A percentile compares a stretch with the other conserved stretches of the same genome.
Evolutionary conservation across 148 eudicot genomes (phyloP).

Genomic region (Amaranthus cruentus): DNA sequence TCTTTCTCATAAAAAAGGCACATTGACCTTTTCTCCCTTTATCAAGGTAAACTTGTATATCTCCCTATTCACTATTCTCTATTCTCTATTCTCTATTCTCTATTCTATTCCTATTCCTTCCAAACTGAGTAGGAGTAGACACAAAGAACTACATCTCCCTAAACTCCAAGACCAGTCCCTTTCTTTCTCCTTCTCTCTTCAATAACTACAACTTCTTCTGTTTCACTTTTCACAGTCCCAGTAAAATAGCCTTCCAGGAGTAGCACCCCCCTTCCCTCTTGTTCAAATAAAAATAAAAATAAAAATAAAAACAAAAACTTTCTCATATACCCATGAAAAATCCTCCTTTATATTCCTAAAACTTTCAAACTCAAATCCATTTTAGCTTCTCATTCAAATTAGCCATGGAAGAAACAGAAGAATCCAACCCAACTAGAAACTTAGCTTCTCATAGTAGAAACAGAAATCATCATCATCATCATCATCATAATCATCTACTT

Average conservation of each 20-base stretch:
- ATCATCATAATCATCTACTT: slow-evolving; percentile 20
- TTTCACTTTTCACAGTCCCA: background rate
- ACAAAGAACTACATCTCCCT: slow-evolving; percentile 24
- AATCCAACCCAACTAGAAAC: slow-evolving; percentile 43
- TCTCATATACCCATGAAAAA: slow-evolving; percentile 2
- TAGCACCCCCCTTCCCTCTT: background rate
- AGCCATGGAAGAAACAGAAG: slow-evolving; percentile 58
- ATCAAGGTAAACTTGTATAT: slow-evolving; percentile 19
- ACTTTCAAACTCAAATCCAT: slow-evolving; percentile 2
- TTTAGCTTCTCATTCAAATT: slow-evolving; percentile 20
- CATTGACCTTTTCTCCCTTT: slow-evolving; percentile 23
- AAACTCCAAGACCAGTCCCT: slow-evolving; percentile 21
- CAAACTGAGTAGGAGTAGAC: slow-evolving; percentile 16
- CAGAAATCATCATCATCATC: slow-evolving; percentile 25
- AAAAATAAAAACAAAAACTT: background rate
- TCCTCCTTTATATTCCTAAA: slow-evolving; percentile 16
- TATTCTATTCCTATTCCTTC: slow-evolving; percentile 13
- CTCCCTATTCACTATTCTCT: slow-evolving; percentile 17
- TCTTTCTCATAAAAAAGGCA: background rate
- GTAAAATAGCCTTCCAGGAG: background rate
- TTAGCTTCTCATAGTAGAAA: slow-evolving; percentile 39
- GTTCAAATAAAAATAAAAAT: background rate
- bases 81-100: slow-evolving; percentile 3
- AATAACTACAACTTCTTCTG: slow-evolving; percentile 39
- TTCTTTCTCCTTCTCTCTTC: slow-evolving; percentile 28